Evolutionary conservation across 2,329 filamentous ascomycete genomes (phyloP).

Genomic region (Fusarium neocosmosporiellum): DNA sequence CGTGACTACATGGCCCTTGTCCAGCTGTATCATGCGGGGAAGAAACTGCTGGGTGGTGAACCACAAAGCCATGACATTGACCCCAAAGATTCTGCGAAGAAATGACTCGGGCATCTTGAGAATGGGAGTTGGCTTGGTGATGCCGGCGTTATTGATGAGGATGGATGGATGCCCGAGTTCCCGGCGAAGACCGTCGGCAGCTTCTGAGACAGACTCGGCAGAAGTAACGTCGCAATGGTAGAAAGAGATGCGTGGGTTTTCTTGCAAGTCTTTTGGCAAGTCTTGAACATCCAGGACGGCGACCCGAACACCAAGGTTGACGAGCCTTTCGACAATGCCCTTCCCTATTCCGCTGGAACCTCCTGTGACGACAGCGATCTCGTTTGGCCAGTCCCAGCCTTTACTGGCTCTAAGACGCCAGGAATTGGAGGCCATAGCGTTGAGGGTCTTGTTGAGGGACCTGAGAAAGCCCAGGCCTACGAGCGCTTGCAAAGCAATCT

Average conservation of each 20-base stretch:
- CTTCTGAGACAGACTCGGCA: constrained; percentile 56
- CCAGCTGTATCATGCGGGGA: constrained; percentile 68
- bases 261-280: constrained; percentile 41
- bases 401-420: constrained; percentile 39
- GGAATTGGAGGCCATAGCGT: constrained; percentile 44
- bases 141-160: constrained; percentile 78
- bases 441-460: constrained; percentile 40
- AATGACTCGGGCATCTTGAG: constrained; percentile 66
- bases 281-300: constrained; percentile 72
- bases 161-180: constrained; percentile 72
- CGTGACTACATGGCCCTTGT: constrained; percentile 79
- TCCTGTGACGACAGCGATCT: constrained; percentile 58
- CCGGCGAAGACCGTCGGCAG: constrained; percentile 51
- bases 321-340: constrained; percentile 48
- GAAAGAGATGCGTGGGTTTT: constrained; percentile 39
- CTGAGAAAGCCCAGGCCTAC: constrained; percentile 40
- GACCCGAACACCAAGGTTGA: constrained; percentile 65
- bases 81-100: constrained; percentile 72
- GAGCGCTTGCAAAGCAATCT: constrained; percentile 30
- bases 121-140: constrained; percentile 68
- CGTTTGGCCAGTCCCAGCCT: constrained; percentile 52
- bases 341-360: constrained; percentile 57
- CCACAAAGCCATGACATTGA: constrained; percentile 76
- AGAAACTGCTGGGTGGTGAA: constrained; percentile 73
- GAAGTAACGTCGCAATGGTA: constrained; percentile 56